phyloP scores from a whole-genome alignment of 2,329 filamentous ascomycete species.

The Lasiodiplodia sp. region DNA sequence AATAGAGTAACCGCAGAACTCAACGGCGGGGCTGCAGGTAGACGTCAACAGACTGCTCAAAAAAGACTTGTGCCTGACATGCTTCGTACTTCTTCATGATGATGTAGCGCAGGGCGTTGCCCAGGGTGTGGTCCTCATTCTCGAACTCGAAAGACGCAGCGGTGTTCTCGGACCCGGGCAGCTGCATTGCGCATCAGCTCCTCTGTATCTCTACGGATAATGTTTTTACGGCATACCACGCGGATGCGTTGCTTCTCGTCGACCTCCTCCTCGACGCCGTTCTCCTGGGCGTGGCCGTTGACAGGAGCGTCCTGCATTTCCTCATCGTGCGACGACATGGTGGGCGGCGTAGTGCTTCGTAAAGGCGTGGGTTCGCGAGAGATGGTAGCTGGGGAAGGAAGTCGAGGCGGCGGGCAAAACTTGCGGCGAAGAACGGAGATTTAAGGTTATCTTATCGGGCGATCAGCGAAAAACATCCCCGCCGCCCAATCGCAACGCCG shows the following conservation, averaged over 20 bases:
- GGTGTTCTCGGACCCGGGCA: slow-evolving; percentile 82
- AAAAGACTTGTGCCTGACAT: background rate
- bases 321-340: slow-evolving; percentile 35
- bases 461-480: slow-evolving; percentile 27
- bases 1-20: slow-evolving; percentile 98
- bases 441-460: slow-evolving; percentile 32
- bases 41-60: slow-evolving; percentile 2
- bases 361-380: slow-evolving; percentile 22
- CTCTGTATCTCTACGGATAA: background rate
- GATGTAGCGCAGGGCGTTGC: slow-evolving; percentile 91
- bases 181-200: slow-evolving; percentile 56
- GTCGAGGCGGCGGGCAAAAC: slow-evolving; percentile 25
- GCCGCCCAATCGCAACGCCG: slow-evolving; percentile 33
- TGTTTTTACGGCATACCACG: slow-evolving; percentile 43
- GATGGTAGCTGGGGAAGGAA: slow-evolving; percentile 33
- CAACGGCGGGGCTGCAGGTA: slow-evolving; percentile 79
- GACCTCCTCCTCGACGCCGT: slow-evolving; percentile 53
- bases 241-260: slow-evolving; percentile 54
- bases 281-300: slow-evolving; percentile 53
- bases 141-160: slow-evolving; percentile 95
- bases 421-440: slow-evolving; percentile 32
- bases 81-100: slow-evolving; percentile 94
- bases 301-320: slow-evolving; percentile 46
- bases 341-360: slow-evolving; percentile 30
- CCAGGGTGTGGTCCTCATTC: slow-evolving; percentile 92